Evolutionary conservation across 257 asterid genomes (phyloP), one percentile per base, ranked within the genome.

Genomic region (Jasminum sambac): DNA sequence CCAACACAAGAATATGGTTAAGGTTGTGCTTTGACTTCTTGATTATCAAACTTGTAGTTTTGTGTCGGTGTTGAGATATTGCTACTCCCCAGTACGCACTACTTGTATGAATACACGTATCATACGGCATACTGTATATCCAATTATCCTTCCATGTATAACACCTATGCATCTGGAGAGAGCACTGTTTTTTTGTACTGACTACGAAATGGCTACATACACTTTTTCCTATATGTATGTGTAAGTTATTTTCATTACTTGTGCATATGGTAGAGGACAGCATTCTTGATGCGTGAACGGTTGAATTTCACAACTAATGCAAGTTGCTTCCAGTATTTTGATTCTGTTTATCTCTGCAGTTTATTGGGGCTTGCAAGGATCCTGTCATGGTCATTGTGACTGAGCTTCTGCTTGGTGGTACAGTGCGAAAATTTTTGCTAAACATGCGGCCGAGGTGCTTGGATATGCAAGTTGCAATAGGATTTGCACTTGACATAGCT

Each of bases 321-420:
- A 55, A 55, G 62, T 55, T 55, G 26, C 62, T 55, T 55, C 7
- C 62, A 55, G 30, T 11, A 6, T 36, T 68, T 36, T 60, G 70
- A 24, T 30, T 63, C 16, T 57, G 3, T 67, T 16, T 25, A 57
- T 71, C 8, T 63, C 40, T 64, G 37, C 84, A 92, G 98, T 90
- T 92, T 74, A 86, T 92, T 63, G 98, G 98, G 79, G 98, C 96
- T 80, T 92, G 98, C 73, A 92, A 86, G 80, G 98, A 92, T 64
- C 98, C 98, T 73, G 87, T 87, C 30, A 92, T 87, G 96, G 98
- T 90, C 58, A 85, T 92, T 34, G 96, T 92, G 26, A 89, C 96
- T 1, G 98, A 92, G 78, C 89, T 92, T 76, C 83, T 92, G 52
- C 87, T 84, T 1, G 96, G 98, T 9, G 96, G 96, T 82, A 89